Evolutionary conservation across 139 green algal genomes (phyloP).

Genomic region (Gonium pectorale): DNA sequence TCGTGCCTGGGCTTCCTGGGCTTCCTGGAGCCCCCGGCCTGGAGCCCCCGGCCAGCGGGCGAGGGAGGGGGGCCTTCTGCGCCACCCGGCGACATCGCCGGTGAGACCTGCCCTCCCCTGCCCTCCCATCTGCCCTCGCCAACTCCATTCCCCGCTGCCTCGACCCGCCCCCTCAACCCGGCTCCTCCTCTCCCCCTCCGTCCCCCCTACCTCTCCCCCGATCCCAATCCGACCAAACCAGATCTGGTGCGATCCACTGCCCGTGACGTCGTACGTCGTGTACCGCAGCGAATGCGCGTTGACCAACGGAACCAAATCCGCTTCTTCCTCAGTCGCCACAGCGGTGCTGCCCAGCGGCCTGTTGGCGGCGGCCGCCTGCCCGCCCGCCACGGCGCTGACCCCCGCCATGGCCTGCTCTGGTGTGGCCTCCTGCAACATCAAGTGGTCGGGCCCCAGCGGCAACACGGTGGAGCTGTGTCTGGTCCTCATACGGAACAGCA

Average conservation of each 20-base stretch:
- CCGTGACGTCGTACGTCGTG: slow-evolving; percentile 7
- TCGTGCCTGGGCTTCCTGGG: too few relatives aligned
- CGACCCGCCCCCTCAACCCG: neutral
- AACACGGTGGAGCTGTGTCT: slow-evolving; percentile 5
- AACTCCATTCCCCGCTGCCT: neutral
- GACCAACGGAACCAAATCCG: neutral
- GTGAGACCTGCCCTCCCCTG: too few relatives aligned
- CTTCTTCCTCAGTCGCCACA: neutral
- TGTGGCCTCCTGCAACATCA: neutral
- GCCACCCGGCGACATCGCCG: too few relatives aligned
- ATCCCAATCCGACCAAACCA: neutral
- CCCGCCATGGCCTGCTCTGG: neutral
- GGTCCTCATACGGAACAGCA: neutral
- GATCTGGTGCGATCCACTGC: slow-evolving; percentile 2
- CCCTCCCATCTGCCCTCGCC: too few relatives aligned
- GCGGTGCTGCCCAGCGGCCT: neutral
- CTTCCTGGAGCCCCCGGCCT: too few relatives aligned
- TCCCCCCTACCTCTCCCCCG: neutral
- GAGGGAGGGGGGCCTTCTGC: too few relatives aligned
- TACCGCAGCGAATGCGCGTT: neutral
- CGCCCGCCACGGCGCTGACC: neutral
- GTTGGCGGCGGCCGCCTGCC: neutral
- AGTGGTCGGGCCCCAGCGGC: neutral
- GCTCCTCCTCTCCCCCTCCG: neutral
- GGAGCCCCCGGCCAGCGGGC: too few relatives aligned